phyloP scores from a whole-genome alignment of 2,329 filamentous ascomycete species.

The Allantophomopsis cytisporea region DNA sequence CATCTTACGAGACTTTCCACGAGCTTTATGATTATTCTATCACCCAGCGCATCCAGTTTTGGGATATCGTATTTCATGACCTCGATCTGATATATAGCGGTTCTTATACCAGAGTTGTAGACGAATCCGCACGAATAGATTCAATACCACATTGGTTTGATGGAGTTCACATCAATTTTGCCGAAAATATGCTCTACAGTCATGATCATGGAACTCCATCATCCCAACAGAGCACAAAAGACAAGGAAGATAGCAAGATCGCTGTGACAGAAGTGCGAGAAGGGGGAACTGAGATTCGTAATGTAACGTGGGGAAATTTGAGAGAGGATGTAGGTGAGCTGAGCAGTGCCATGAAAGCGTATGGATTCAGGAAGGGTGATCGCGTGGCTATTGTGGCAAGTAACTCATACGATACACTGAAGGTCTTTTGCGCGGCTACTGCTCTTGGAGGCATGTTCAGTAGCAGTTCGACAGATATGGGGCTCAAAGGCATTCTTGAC shows the following conservation, averaged over 20 bases:
- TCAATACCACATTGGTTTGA: constrained; percentile 64
- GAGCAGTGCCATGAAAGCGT: constrained; percentile 50
- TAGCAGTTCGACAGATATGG: constrained; percentile 72
- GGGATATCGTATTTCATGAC: constrained; percentile 45
- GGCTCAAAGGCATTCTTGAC: constrained; percentile 63
- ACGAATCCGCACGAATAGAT: constrained; percentile 58
- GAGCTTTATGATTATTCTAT: constrained; percentile 62
- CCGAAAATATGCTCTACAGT: constrained; percentile 66
- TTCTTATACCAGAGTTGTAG: constrained; percentile 43
- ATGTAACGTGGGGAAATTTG: constrained; percentile 56
- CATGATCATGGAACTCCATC: constrained; percentile 24
- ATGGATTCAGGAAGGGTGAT: constrained; percentile 58
- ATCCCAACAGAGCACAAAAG: constrained; percentile 31
- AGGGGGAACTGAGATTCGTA: constrained; percentile 37
- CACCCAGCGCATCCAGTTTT: constrained; percentile 48
- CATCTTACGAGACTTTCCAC: constrained; percentile 38
- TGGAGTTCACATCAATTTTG: constrained; percentile 61
- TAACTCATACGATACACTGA: constrained; percentile 62
- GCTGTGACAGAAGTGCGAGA: constrained; percentile 64
- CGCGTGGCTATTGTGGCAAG: constrained; percentile 62
- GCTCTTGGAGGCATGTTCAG: constrained; percentile 66
- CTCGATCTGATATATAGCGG: constrained; percentile 51
- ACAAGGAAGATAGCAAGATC: constrained; percentile 59
- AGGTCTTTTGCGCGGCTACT: constrained; percentile 55
- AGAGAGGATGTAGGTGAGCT: constrained; percentile 42